phyloP scores from a whole-genome alignment of 2,329 filamentous ascomycete species.

The Scedosporium dehoogii region DNA sequence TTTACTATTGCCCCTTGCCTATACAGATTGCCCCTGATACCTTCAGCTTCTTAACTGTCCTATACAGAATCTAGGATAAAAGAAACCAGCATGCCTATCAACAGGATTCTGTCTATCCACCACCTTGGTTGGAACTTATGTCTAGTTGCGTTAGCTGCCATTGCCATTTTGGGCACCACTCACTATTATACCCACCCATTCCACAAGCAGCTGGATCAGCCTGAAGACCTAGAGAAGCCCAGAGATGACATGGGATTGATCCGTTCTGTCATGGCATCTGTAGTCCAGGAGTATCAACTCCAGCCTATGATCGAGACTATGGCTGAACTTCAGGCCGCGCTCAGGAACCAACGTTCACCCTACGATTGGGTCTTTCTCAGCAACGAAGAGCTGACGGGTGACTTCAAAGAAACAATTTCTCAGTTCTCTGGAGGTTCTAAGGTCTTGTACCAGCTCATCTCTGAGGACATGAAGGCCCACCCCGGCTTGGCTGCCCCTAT shows the following conservation, averaged over 20 bases:
- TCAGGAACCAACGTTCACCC: conserved; percentile 48
- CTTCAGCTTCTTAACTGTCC: no score
- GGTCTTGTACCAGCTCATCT: conserved; percentile 63
- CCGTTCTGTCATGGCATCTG: conserved; percentile 41
- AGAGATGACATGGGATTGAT: neutral
- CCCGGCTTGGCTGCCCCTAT: conserved; percentile 60
- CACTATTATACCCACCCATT: no score
- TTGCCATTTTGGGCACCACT: no score
- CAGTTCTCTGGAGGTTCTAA: conserved; percentile 59
- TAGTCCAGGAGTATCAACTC: conserved; percentile 65
- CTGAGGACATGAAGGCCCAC: conserved; percentile 47
- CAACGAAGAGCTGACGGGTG: conserved; percentile 64
- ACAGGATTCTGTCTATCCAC: no score
- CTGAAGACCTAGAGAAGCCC: neutral
- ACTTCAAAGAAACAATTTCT: conserved; percentile 61
- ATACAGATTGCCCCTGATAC: no score
- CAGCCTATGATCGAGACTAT: conserved; percentile 55
- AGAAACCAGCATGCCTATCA: no score
- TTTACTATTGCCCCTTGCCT: no score
- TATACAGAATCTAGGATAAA: no score
- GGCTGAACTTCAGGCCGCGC: conserved; percentile 28
- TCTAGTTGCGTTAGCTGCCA: no score
- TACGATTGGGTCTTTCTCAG: conserved; percentile 91
- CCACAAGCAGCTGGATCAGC: conserved; percentile 46
- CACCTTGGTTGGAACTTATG: neutral